Base-by-base conservation (phyloP, 2,329 filamentous ascomycete species). In the Fusarium nelsonii region DNA sequence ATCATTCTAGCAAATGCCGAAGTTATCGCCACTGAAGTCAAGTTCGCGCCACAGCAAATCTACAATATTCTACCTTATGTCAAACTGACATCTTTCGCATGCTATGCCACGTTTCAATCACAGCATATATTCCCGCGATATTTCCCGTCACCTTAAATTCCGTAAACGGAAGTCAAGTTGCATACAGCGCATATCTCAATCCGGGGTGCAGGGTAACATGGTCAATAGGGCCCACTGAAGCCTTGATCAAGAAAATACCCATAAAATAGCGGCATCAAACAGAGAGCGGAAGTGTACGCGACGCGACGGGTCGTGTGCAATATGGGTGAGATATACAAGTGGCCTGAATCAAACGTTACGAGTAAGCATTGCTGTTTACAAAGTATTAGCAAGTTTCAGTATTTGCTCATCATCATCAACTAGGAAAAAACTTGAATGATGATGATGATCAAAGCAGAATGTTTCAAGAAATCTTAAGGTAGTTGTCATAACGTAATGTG, bases 401-500 rank as follows among this genome's bases (percentile, higher is more conserved):
- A 28, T 12, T 18, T 40, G 12, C 23, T 36, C 33, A 51, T 51
- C 12, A 28, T 40, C 6, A 16, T 40, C 1, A 20, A 11, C 26
- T 32, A 32, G 32, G 11, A 20, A n/a, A 8, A 45, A 28, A 15
- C 30, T 3, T 8, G 4, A 45, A 32, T 12, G 11, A 15, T 39
- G 11, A 15, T 39, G 10, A 14, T 16, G 16, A 40, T 18, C 16
- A 30, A 28, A 51, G 23, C 34, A 20, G 9, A 28, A 51, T 51
- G 33, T 51, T 40, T 51, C 33, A 40, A 20, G 9, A 39, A 51
- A 40, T 15, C 34, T 26, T 51, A 34, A 51, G 11, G 14, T 26
- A n/a, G 9, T 51, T 51, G 14, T 9, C 6, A 51, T 51, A 51
- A 51, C 48, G 48, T 51, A 51, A 51, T 51, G 5, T 51, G 48